Conservation (phyloP, 129 eudicot species). For the Dittrichia graveolens region DNA sequence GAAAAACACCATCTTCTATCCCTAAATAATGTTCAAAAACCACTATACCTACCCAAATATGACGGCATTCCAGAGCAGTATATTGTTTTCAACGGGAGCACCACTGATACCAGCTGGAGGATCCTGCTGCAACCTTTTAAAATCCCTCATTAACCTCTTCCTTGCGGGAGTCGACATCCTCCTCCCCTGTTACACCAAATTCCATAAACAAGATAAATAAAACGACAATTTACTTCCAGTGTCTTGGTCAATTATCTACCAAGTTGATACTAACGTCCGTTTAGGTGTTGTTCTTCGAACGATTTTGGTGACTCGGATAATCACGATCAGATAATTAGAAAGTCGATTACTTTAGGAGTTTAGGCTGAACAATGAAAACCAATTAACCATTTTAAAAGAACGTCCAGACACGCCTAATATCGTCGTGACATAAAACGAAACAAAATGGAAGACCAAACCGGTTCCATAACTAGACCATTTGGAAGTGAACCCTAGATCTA, state of each 20-base stretch:
- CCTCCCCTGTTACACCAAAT: slow-evolving; percentile 22
- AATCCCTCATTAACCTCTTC: slow-evolving; percentile 75
- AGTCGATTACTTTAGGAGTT: not conserved
- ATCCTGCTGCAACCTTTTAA: slow-evolving; percentile 67
- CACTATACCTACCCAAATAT: slow-evolving; percentile 52
- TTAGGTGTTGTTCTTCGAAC: not conserved
- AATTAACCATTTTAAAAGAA: not conserved
- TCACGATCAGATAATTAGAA: not conserved
- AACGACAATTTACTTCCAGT: not conserved
- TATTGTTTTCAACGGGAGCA: slow-evolving; percentile 60
- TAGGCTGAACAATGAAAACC: not conserved
- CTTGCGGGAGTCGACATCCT: slow-evolving; percentile 69
- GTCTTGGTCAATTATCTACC: not conserved
- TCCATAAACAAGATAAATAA: not conserved
- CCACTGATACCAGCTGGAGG: slow-evolving; percentile 79
- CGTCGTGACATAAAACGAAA: not conserved
- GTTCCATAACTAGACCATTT: not conserved
- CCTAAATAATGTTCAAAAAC: not conserved
- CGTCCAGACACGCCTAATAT: not conserved
- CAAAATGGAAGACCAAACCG: not conserved
- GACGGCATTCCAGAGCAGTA: slow-evolving; percentile 73
- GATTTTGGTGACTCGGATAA: not conserved
- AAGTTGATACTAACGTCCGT: not conserved
- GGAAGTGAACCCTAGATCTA: slow-evolving; percentile 27
- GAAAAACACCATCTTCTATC: not conserved